phyloP scores from a whole-genome alignment of 2,329 filamentous ascomycete species.

The Colletotrichum tofieldiae region DNA sequence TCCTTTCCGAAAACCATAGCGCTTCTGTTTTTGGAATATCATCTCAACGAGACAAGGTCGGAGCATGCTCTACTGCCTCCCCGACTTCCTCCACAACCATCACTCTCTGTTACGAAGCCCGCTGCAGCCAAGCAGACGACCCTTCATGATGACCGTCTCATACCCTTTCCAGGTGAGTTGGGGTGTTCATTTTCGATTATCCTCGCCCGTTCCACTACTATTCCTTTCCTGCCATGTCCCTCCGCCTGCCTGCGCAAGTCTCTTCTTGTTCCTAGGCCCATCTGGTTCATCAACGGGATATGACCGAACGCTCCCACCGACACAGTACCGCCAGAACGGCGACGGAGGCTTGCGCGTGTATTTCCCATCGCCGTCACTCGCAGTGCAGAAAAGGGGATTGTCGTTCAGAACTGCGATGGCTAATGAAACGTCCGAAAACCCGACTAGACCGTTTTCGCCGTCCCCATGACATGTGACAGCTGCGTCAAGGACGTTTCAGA shows the following conservation, averaged over 20 bases:
- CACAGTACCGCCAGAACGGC: neutral
- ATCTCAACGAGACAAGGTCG: slow-evolving; percentile 11
- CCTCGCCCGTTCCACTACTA: slow-evolving; percentile 12
- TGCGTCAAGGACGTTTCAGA: slow-evolving; percentile 91
- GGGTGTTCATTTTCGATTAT: neutral
- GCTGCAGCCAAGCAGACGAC: slow-evolving; percentile 29
- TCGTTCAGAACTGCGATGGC: slow-evolving; percentile 37
- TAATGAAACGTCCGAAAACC: slow-evolving; percentile 55
- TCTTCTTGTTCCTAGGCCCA: neutral
- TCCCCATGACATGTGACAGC: slow-evolving; percentile 91
- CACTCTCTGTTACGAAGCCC: slow-evolving; percentile 37
- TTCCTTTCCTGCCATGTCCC: neutral
- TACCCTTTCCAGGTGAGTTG: slow-evolving; percentile 47
- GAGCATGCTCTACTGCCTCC: slow-evolving; percentile 42
- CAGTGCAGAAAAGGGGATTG: slow-evolving; percentile 3
- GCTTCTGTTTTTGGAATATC: slow-evolving; percentile 13
- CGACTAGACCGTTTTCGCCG: slow-evolving; percentile 89
- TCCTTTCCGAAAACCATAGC: neutral
- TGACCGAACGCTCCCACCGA: neutral
- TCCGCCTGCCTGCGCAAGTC: slow-evolving; percentile 12
- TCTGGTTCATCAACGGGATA: neutral
- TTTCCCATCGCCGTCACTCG: neutral
- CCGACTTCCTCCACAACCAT: slow-evolving; percentile 42
- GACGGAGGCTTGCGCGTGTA: neutral
- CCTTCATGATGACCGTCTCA: slow-evolving; percentile 46